Conservation (phyloP, 2,329 filamentous ascomycete genomes). For the Alternaria longipes region DNA sequence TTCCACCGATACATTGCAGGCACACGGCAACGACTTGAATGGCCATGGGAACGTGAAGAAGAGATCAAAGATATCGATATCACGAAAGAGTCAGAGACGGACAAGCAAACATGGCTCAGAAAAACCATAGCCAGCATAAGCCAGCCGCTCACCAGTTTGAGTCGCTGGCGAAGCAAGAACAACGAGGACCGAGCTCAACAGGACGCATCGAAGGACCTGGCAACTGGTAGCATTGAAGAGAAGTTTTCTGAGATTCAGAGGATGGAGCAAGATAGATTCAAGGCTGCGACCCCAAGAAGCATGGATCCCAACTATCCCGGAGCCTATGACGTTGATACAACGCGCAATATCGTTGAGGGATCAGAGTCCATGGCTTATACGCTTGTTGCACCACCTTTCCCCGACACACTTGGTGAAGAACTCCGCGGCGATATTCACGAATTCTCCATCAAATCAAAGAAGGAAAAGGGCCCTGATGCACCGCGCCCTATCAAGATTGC, state of each 20-base stretch:
- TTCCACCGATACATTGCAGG: slow-evolving; percentile 50
- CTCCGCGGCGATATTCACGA: slow-evolving; percentile 69
- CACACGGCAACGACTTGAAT: slow-evolving; percentile 41
- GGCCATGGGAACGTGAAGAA: slow-evolving; percentile 43
- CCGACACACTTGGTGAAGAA: slow-evolving; percentile 80
- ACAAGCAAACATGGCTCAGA: slow-evolving; percentile 22
- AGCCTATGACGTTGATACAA: slow-evolving; percentile 70
- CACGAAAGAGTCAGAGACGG: slow-evolving; percentile 15
- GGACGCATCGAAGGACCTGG: slow-evolving; percentile 4
- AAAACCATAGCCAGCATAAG: slow-evolving; percentile 28
- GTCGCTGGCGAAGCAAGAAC: slow-evolving; percentile 25
- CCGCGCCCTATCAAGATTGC: slow-evolving; percentile 20
- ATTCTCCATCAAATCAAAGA: slow-evolving; percentile 73
- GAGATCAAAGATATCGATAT: slow-evolving; percentile 13
- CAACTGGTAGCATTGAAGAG: slow-evolving; percentile 7
- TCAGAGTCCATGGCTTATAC: slow-evolving; percentile 69
- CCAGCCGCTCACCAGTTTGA: slow-evolving; percentile 30
- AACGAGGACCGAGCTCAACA: slow-evolving; percentile 10
- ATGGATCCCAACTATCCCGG: slow-evolving; percentile 19
- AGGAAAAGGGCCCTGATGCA: slow-evolving; percentile 50
- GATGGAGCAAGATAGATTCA: slow-evolving; percentile 18
- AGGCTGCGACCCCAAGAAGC: slow-evolving; percentile 20
- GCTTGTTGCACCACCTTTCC: slow-evolving; percentile 80
- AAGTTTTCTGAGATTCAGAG: slow-evolving; percentile 24
- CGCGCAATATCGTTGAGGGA: slow-evolving; percentile 77